Conservation (phyloP, 768 basidiomycete genomes). For the Saitozyma sp. region DNA sequence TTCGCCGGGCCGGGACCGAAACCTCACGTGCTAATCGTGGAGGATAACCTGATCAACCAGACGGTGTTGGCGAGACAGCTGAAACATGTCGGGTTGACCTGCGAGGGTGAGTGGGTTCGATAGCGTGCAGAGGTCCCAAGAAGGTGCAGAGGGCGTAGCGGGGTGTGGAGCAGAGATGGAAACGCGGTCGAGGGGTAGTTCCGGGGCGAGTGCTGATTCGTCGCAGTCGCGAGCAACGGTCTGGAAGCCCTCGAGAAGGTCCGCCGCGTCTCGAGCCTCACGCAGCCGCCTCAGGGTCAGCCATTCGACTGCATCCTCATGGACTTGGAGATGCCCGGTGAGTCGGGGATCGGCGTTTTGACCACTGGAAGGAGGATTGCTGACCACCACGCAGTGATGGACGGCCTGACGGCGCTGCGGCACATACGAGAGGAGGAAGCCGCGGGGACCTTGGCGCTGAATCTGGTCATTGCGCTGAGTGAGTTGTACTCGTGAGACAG, state of each 20-base stretch:
- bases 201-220: slow-evolving; percentile 6
- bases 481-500: slow-evolving; percentile 4
- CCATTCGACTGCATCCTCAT: slow-evolving; percentile 45
- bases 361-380: neutral
- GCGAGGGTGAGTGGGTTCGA: slow-evolving; percentile 33
- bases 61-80: slow-evolving; percentile 44
- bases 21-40: slow-evolving; percentile 41
- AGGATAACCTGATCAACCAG: slow-evolving; percentile 51
- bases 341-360: neutral
- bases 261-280: slow-evolving; percentile 23
- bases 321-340: slow-evolving; percentile 51
- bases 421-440: slow-evolving; percentile 44
- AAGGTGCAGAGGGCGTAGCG: no score
- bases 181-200: no score
- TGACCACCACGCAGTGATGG: slow-evolving; percentile 39
- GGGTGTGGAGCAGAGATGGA: no score
- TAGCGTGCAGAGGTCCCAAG: no score
- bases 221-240: slow-evolving; percentile 42
- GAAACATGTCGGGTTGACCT: slow-evolving; percentile 43
- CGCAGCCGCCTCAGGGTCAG: slow-evolving; percentile 12
- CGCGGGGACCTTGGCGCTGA: slow-evolving; percentile 28
- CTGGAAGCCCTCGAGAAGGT: slow-evolving; percentile 46
- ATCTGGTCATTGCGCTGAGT: slow-evolving; percentile 47
- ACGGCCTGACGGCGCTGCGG: slow-evolving; percentile 44
- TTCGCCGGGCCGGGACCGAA: slow-evolving; percentile 12